Evolutionary conservation across 495 filamentous ascomycete species (phyloP), one percentile per base, ranked within the genome.

Genomic region (Astrothelium subdiscretum): DNA sequence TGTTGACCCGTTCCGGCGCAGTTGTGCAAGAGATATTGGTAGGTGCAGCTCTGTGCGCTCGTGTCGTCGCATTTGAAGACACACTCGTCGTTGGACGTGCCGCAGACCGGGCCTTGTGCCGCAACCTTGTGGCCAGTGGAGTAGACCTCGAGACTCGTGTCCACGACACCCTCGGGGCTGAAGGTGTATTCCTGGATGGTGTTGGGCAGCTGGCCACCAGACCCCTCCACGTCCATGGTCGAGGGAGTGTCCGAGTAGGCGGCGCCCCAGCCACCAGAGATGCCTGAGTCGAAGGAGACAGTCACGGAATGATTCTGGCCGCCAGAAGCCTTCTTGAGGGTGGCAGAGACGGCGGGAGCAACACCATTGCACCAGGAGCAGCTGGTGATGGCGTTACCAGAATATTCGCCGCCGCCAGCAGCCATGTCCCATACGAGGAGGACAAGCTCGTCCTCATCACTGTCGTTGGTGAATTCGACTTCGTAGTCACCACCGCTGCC

Each of bases 391-490:
- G 24, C 20, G 24, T 27, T 26, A 15, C 48, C 48, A 20, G 22
- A 27, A 24, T 54, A 54, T 20, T 54, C 48, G 48, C 24, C 22
- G n/a, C 22, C 48, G 22, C 48, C 24, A 5, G 48, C 24, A 29
- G 48, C 48, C 24, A 48, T 54, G 48, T 54, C 29, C 48, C 48
- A 54, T 5, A 54, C 24, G 22, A 54, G 48, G 48, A 59, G 62
- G 40, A 48, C 58, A n/a, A 63, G 58, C 4, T 64, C 58, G n/a
- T 64, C 35, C 5, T 62, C 32, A 54, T 66, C 57, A 44, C 65
- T 67, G 31, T 61, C 61, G 59, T 63, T 52, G 40, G 60, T 51
- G 59, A 68, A 66, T 26, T 63, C 52, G 22, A 54, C 48, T 6
- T n/a, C 48, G 48, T 54, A 54, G 24, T 54, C 48, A 20, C 48